Percentiles rank a stretch among this genome's conserved stretches.
Conservation (phyloP, 768 basidiomycete genomes). For the Trametes villosa region DNA sequence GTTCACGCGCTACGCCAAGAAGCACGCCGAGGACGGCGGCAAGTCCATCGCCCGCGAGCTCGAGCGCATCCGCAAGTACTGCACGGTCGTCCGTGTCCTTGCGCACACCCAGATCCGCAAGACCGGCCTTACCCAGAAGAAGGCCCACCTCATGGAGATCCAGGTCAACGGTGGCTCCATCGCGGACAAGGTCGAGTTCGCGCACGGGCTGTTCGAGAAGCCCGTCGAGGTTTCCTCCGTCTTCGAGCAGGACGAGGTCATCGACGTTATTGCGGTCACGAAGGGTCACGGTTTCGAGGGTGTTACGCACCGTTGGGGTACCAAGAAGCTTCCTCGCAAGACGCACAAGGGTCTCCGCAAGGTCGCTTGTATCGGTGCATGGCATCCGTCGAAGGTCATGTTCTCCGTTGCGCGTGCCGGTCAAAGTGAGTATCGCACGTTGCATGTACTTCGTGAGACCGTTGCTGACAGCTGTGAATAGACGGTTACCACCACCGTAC, state of each 20-base stretch:
- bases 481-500: slow-evolving; percentile 97
- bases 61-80: slow-evolving; percentile 99
- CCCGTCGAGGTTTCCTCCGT: slow-evolving; percentile 81
- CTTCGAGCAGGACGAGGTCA: slow-evolving; percentile 96
- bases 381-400: slow-evolving; percentile 99
- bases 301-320: slow-evolving; percentile 99
- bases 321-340: slow-evolving; percentile 97
- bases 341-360: slow-evolving; percentile 99
- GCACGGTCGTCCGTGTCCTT: slow-evolving; percentile 98
- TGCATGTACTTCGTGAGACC: slow-evolving; percentile 42
- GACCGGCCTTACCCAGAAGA: slow-evolving; percentile 98
- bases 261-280: slow-evolving; percentile 97
- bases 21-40: slow-evolving; percentile 93
- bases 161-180: slow-evolving; percentile 97
- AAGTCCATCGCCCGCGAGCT: slow-evolving; percentile 93
- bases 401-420: slow-evolving; percentile 99
- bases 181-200: slow-evolving; percentile 97
- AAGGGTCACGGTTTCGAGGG: slow-evolving; percentile 99
- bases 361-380: slow-evolving; percentile 98
- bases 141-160: slow-evolving; percentile 99
- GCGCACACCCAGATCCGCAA: slow-evolving; percentile 99
- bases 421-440: too few species aligned
- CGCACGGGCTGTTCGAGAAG: slow-evolving; percentile 95
- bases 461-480: slow-evolving; percentile 32
- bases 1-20: slow-evolving; percentile 99